These are phyloP conservation scores for Trametes cingulata DNA, from an alignment of 768 basidiomycete species.

Conservation along the genomic window DNA sequence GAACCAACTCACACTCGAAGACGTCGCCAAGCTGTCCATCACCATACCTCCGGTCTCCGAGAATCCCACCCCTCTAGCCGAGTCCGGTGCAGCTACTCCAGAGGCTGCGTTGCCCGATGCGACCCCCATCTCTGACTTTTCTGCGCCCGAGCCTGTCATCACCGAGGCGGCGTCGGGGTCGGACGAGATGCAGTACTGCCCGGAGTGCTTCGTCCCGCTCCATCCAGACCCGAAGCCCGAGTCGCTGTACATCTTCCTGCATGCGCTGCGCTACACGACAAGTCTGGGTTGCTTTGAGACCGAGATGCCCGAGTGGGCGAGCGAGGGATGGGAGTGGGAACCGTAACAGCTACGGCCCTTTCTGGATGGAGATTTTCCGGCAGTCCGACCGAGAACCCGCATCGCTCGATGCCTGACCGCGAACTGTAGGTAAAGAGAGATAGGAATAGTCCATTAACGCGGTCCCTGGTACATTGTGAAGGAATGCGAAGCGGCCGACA, in stretches of 20 bases:
- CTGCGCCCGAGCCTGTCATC: conserved; percentile 7
- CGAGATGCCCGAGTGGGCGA: conserved; percentile 88
- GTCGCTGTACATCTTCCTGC: conserved; percentile 92
- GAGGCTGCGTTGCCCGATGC: conserved; percentile 14
- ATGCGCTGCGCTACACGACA: conserved; percentile 84
- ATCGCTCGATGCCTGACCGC: no score
- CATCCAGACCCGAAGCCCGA: conserved; percentile 93
- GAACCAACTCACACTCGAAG: conserved; percentile 46
- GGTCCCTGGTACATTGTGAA: no score
- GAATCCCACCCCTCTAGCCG: conserved; percentile 11
- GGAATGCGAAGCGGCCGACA: no score
- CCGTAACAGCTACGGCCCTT: conserved; percentile 7
- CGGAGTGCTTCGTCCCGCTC: conserved; percentile 89
- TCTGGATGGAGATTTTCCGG: no score
- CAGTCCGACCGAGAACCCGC: no score
- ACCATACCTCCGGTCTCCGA: conserved; percentile 11
- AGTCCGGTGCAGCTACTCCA: conserved; percentile 36
- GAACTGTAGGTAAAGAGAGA: no score
- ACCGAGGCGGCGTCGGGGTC: conserved; percentile 13
- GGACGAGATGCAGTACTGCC: conserved; percentile 62
- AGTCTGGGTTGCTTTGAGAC: conserved; percentile 83
- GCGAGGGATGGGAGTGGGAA: conserved; percentile 71
- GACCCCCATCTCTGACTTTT: not conserved
- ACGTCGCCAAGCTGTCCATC: conserved; percentile 41
- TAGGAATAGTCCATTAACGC: no score